Evolutionary conservation across 2,329 filamentous ascomycete species (phyloP).

Genomic region (Mariannaea sp.): DNA sequence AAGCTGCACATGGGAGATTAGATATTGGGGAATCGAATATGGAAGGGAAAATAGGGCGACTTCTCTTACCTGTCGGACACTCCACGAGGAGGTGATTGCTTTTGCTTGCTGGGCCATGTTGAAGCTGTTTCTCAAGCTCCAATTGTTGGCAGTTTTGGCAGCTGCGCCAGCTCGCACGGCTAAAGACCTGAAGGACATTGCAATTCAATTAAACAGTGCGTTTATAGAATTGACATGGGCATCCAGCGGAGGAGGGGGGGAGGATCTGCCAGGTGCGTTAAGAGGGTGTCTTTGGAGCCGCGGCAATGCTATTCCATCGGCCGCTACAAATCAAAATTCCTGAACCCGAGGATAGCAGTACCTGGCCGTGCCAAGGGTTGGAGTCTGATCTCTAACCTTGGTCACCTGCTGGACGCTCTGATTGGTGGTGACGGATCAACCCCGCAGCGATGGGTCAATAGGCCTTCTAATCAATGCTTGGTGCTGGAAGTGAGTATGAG

Average conservation of each 20-base stretch:
- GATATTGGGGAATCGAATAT: slow-evolving; percentile 1
- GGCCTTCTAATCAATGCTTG: not conserved
- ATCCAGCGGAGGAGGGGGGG: slow-evolving; percentile 39
- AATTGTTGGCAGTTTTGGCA: slow-evolving; percentile 50
- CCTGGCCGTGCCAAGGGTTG: slow-evolving; percentile 23
- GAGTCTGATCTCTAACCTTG: slow-evolving; percentile 10
- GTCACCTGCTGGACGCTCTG: slow-evolving; percentile 27
- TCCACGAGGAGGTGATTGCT: slow-evolving; percentile 64
- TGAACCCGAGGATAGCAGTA: slow-evolving; percentile 29
- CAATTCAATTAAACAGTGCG: slow-evolving; percentile 45
- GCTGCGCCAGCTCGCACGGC: slow-evolving; percentile 58
- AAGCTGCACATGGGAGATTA: slow-evolving; percentile 36
- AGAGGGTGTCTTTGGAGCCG: slow-evolving; percentile 24
- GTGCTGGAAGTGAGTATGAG: too few species aligned
- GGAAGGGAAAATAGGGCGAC: not conserved
- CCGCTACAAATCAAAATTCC: slow-evolving; percentile 38
- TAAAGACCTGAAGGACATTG: slow-evolving; percentile 64
- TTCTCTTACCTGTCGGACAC: slow-evolving; percentile 39
- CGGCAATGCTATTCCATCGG: slow-evolving; percentile 43
- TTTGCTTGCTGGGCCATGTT: slow-evolving; percentile 84
- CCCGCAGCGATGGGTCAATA: slow-evolving; percentile 33
- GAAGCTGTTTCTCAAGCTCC: slow-evolving; percentile 49
- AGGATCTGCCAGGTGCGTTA: not conserved
- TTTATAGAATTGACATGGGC: slow-evolving; percentile 40
- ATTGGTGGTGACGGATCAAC: not conserved